phyloP scores from a whole-genome alignment of 164 flowering plant species.

The Nelumbo lutea region DNA sequence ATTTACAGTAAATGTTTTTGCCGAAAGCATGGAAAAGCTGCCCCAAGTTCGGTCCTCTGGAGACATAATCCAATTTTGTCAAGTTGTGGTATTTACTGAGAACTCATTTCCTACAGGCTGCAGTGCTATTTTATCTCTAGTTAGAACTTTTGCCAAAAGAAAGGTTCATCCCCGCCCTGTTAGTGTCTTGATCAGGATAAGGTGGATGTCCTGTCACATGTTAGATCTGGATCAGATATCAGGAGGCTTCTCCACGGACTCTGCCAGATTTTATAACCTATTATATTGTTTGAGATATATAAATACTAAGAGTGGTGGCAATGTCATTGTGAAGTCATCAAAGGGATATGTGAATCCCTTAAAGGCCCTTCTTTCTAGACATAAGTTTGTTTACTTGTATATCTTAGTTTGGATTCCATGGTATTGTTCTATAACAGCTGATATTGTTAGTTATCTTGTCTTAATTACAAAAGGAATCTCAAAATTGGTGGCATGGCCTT shows the following conservation, averaged over 20 bases:
- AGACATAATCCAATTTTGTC: slow-evolving; percentile 51
- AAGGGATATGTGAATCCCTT: too few species aligned
- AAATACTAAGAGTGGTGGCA: too few species aligned
- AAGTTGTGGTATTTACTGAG: slow-evolving; percentile 38
- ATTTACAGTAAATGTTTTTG: slow-evolving; percentile 47
- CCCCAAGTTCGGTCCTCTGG: slow-evolving; percentile 46
- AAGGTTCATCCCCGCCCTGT: too few species aligned
- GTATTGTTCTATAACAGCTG: background rate
- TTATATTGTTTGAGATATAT: too few species aligned
- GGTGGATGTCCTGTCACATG: too few species aligned
- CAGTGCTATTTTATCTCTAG: background rate
- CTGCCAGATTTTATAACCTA: too few species aligned
- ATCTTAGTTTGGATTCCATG: background rate
- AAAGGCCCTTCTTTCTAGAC: background rate
- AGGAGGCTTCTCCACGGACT: too few species aligned
- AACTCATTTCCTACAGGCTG: background rate
- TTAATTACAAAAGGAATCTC: background rate
- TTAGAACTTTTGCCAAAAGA: background rate
- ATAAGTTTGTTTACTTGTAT: background rate
- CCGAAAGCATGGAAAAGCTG: slow-evolving; percentile 38
- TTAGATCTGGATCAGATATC: too few species aligned
- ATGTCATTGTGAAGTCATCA: too few species aligned
- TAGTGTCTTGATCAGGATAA: too few species aligned
- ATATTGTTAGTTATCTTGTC: background rate
- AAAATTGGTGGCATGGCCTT: background rate